These are phyloP conservation scores for Saccharomyces pastorianus DNA, from an alignment of 1,139 yeast genomes.

Conservation along the genomic window DNA sequence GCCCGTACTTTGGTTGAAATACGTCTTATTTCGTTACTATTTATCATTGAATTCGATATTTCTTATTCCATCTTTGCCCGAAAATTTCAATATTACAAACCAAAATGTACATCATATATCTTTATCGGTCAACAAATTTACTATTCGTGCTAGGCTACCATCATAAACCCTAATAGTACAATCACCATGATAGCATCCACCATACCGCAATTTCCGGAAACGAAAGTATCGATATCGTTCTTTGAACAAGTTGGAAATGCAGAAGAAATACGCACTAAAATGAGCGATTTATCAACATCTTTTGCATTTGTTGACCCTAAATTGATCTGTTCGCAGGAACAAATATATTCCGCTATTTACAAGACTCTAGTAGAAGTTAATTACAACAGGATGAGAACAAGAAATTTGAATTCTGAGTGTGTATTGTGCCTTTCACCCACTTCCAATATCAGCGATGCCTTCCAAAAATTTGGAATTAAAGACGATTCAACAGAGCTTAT, in stretches of 20 bases:
- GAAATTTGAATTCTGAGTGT: slow-evolving; percentile 45
- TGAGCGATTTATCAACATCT: slow-evolving; percentile 33
- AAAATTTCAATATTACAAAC: not conserved
- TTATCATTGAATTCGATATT: not conserved
- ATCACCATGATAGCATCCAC: slow-evolving; percentile 8
- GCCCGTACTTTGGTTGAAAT: not conserved
- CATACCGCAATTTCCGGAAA: slow-evolving; percentile 41
- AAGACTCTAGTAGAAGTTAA: slow-evolving; percentile 40
- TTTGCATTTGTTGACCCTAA: slow-evolving; percentile 43
- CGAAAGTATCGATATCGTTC: slow-evolving; percentile 33
- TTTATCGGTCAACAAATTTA: not conserved
- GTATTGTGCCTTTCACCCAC: slow-evolving; percentile 46
- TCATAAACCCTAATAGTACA: not conserved
- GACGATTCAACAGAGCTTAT: slow-evolving; percentile 33
- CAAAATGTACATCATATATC: not conserved
- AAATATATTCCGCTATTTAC: slow-evolving; percentile 42
- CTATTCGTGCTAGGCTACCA: not conserved
- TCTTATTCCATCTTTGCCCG: not conserved
- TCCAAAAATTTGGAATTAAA: slow-evolving; percentile 40
- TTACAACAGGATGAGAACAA: slow-evolving; percentile 39
- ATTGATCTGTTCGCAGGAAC: slow-evolving; percentile 41
- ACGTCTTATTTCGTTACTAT: not conserved
- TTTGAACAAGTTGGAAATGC: slow-evolving; percentile 40
- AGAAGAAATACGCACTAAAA: slow-evolving; percentile 24
- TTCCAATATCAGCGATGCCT: slow-evolving; percentile 41